Evolutionary conservation across 2,329 filamentous ascomycete species (phyloP).

Genomic region (Talaromyces sp.): DNA sequence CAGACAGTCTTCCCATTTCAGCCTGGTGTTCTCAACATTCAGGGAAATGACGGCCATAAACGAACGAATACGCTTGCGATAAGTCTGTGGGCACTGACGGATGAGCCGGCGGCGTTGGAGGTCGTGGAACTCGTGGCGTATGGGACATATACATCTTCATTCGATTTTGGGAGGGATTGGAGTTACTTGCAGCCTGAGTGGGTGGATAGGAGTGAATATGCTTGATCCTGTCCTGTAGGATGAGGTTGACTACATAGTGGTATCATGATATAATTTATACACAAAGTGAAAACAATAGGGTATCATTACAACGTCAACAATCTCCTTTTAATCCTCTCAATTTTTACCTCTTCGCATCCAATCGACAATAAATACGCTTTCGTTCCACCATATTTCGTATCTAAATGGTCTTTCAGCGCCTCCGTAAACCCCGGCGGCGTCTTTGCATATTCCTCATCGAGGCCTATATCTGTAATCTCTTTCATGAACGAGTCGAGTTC

Average conservation of each 20-base stretch:
- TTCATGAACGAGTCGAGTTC: conserved; percentile 62
- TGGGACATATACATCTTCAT: conserved; percentile 30
- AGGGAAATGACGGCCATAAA: conserved; percentile 57
- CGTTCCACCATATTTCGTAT: conserved; percentile 63
- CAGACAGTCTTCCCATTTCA: conserved; percentile 70
- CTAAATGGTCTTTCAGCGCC: conserved; percentile 57
- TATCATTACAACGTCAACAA: conserved; percentile 25
- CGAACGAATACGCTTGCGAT: conserved; percentile 63
- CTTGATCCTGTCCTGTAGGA: background rate
- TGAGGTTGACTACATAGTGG: background rate
- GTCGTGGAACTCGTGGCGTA: conserved; percentile 49
- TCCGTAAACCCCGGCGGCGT: conserved; percentile 64
- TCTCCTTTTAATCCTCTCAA: conserved; percentile 33
- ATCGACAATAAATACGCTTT: conserved; percentile 62
- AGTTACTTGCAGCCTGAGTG: conserved; percentile 14
- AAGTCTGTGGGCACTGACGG: conserved; percentile 64
- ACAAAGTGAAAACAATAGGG: conserved; percentile 7
- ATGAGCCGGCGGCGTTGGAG: conserved; percentile 55
- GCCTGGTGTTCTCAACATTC: conserved; percentile 57
- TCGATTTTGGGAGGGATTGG: conserved; percentile 14
- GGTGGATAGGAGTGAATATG: conserved; percentile 14
- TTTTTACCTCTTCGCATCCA: conserved; percentile 52
- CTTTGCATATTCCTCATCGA: conserved; percentile 69
- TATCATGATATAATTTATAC: background rate
- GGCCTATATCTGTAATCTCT: conserved; percentile 68